A percentile compares a stretch with the other conserved stretches of the same genome.
Conservation (phyloP, 257 asterid species). For the Solanum ossicruentum region DNA sequence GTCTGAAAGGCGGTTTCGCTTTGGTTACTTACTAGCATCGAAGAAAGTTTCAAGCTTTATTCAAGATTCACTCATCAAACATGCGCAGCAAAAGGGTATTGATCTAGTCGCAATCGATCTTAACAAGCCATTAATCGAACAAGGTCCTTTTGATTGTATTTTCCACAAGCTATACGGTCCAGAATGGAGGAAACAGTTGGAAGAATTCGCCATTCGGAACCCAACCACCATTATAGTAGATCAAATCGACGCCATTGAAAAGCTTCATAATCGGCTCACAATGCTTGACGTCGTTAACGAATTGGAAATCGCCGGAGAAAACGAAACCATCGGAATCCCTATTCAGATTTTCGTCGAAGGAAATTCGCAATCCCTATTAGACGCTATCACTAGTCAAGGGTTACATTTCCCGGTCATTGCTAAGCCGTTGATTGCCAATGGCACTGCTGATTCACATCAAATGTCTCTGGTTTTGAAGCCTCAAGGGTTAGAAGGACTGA, state of each 20-base stretch:
- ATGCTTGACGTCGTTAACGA: conserved; percentile 60
- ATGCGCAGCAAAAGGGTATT: conserved; percentile 39
- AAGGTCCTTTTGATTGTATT: conserved; percentile 53
- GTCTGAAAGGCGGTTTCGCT: conserved; percentile 19
- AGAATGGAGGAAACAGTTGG: conserved; percentile 44
- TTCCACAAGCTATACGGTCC: conserved; percentile 48
- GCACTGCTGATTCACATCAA: conserved; percentile 55
- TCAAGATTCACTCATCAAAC: conserved; percentile 44
- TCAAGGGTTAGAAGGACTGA: conserved; percentile 39
- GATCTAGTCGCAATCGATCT: conserved; percentile 39
- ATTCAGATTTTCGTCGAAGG: conserved; percentile 3
- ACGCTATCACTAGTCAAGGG: neutral
- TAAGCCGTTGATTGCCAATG: conserved; percentile 55
- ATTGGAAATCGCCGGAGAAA: neutral
- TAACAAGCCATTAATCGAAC: conserved; percentile 40
- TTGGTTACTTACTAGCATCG: conserved; percentile 63
- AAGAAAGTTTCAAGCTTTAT: conserved; percentile 53
- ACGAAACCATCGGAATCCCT: conserved; percentile 33
- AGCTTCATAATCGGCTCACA: conserved; percentile 56
- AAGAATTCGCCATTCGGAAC: conserved; percentile 11
- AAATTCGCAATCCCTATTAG: conserved; percentile 9
- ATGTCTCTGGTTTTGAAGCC: conserved; percentile 50
- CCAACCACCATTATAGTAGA: conserved; percentile 48
- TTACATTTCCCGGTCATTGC: conserved; percentile 56
- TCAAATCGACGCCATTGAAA: conserved; percentile 35